Percentiles rank a stretch among this genome's conserved stretches.
Conservation (phyloP, 371 early-diverging fungal species). For the Neoconidiobolus thromboides region DNA sequence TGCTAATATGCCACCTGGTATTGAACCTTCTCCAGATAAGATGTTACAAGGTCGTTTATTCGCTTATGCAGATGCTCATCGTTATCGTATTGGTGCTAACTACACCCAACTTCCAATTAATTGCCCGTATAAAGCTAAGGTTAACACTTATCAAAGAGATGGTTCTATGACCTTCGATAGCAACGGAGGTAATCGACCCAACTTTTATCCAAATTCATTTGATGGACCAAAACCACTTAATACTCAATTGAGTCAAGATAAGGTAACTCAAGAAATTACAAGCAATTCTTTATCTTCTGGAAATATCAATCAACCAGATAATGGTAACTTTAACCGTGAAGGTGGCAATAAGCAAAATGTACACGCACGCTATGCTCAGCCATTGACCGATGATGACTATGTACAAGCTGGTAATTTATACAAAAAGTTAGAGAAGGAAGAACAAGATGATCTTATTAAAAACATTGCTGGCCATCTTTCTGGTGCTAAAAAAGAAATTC, state of each 20-base stretch:
- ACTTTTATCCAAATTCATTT: slow-evolving; percentile 40
- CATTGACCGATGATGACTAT: slow-evolving; percentile 30
- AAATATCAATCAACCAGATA: too few species aligned
- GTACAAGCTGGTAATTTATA: slow-evolving; percentile 28
- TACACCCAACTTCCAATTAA: slow-evolving; percentile 58
- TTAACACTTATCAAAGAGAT: slow-evolving; percentile 47
- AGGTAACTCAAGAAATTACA: background rate
- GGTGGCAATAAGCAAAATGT: background rate
- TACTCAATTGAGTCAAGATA: background rate
- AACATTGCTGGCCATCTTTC: slow-evolving; percentile 25
- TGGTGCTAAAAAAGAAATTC: slow-evolving; percentile 26
- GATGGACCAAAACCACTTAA: slow-evolving; percentile 11
- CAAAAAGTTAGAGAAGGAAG: slow-evolving; percentile 20
- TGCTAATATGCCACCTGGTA: slow-evolving; percentile 51
- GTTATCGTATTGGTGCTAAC: slow-evolving; percentile 53
- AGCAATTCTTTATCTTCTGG: slow-evolving; percentile 5
- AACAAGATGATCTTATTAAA: slow-evolving; percentile 21
- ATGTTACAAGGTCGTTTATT: slow-evolving; percentile 63
- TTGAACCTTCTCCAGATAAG: slow-evolving; percentile 42
- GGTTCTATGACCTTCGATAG: slow-evolving; percentile 22
- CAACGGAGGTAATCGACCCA: slow-evolving; percentile 25
- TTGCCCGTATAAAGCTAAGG: slow-evolving; percentile 23
- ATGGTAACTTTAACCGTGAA: background rate
- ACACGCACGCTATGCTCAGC: slow-evolving; percentile 35
- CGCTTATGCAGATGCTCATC: slow-evolving; percentile 59